Conservation (phyloP, 2,329 filamentous ascomycete genomes). For the Ceratocystis cubensis region DNA sequence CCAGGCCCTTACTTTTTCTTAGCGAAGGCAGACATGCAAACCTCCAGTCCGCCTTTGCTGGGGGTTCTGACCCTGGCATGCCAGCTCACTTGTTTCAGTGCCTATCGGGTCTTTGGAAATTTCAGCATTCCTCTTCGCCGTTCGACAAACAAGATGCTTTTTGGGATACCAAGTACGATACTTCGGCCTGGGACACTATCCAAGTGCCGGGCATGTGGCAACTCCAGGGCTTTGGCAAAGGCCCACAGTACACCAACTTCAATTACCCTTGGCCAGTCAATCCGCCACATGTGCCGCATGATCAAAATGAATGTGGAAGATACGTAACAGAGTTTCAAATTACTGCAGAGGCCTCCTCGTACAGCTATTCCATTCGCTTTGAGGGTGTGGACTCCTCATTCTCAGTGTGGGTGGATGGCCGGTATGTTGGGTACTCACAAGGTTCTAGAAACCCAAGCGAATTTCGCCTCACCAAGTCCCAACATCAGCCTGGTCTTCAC, state of each 20-base stretch:
- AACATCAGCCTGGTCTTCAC: constrained; percentile 38
- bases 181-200: constrained; percentile 36
- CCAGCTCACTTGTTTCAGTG: neutral
- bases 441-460: constrained; percentile 60
- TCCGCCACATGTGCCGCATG: constrained; percentile 50
- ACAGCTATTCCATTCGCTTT: constrained; percentile 50
- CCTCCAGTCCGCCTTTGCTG: constrained; percentile 28
- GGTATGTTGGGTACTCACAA: constrained; percentile 57
- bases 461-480: constrained; percentile 51
- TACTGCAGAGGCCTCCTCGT: constrained; percentile 41
- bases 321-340: constrained; percentile 48
- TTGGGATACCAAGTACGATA: constrained; percentile 29
- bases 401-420: constrained; percentile 57
- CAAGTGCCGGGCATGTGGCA: constrained; percentile 60
- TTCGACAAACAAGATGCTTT: constrained; percentile 35
- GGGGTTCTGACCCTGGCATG: neutral
- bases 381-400: constrained; percentile 65
- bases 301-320: constrained; percentile 53
- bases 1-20: constrained; percentile 46
- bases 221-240: constrained; percentile 49
- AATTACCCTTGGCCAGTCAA: constrained; percentile 55
- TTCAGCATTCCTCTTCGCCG: constrained; percentile 37
- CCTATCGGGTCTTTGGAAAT: constrained; percentile 44
- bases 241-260: constrained; percentile 59
- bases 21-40: constrained; percentile 35